These are phyloP conservation scores for Schizophyllum amplum DNA, from an alignment of 1,284 basidiomycete genomes.

Conservation along the genomic window DNA sequence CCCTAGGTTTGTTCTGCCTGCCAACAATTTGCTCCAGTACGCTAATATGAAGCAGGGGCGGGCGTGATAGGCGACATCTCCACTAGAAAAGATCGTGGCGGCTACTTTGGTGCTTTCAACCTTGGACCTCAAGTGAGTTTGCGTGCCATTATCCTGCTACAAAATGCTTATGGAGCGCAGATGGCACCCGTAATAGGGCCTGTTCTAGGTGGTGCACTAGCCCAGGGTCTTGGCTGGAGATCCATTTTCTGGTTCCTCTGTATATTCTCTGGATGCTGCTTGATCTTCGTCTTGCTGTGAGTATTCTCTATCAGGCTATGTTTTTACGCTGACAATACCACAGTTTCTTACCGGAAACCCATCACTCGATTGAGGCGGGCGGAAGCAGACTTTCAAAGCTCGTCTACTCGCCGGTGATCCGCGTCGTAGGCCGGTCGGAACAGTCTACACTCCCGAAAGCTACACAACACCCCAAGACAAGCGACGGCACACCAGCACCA, in stretches of 20 bases:
- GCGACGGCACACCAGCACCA: conserved; percentile 4
- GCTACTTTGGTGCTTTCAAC: conserved; percentile 40
- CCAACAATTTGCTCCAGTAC: neutral
- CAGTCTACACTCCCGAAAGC: too few relatives aligned
- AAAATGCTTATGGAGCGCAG: conserved; percentile 20
- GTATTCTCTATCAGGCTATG: conserved; percentile 17
- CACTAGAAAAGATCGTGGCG: conserved; percentile 42
- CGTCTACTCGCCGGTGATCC: conserved; percentile 46
- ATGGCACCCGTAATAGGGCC: conserved; percentile 45
- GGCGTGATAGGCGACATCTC: conserved; percentile 54
- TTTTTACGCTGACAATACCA: neutral
- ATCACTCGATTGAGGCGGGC: conserved; percentile 48
- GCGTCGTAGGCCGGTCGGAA: conserved; percentile 39
- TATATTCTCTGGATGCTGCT: conserved; percentile 48
- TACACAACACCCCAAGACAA: too few relatives aligned
- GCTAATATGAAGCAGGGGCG: conserved; percentile 26
- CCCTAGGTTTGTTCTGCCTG: conserved; percentile 30
- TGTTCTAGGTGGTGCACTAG: conserved; percentile 50
- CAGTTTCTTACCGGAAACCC: conserved; percentile 57
- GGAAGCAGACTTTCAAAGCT: conserved; percentile 42
- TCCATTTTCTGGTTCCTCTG: conserved; percentile 77
- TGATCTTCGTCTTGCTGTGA: conserved; percentile 47
- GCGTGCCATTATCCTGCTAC: neutral
- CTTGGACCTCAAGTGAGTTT: conserved; percentile 34
- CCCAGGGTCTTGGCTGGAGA: conserved; percentile 59